These are phyloP conservation scores for Plicaturopsis crispa DNA, from an alignment of 768 basidiomycete species.

Conservation along the genomic window DNA sequence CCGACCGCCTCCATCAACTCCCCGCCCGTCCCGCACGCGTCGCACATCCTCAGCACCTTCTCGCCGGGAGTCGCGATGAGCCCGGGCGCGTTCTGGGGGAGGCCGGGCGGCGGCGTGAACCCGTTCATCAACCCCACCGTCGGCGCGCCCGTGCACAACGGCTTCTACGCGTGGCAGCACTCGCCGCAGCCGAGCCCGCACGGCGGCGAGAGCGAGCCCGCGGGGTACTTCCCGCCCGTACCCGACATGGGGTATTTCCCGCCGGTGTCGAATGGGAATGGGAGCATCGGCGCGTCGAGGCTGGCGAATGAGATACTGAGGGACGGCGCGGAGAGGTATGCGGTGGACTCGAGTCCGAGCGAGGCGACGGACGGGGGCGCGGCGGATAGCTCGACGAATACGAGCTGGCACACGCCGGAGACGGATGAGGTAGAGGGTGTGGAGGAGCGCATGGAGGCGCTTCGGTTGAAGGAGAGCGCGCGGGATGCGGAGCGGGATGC, in stretches of 20 bases:
- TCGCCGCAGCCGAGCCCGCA: constrained; percentile 24
- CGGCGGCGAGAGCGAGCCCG: constrained; percentile 13
- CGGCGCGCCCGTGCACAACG: constrained; percentile 45
- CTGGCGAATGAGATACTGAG: constrained; percentile 30
- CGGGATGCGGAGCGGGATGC: no score
- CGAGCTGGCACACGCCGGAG: no score
- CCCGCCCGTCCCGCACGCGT: constrained; percentile 8
- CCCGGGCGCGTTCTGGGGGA: constrained; percentile 71
- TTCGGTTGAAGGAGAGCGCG: no score
- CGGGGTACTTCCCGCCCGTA: constrained; percentile 37
- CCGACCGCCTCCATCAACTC: constrained; percentile 5
- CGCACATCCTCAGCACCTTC: constrained; percentile 34
- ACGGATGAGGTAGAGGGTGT: no score
- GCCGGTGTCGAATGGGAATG: constrained; percentile 9
- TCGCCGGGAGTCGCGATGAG: constrained; percentile 69
- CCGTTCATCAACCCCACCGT: constrained; percentile 52
- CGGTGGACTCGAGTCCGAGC: constrained; percentile 2
- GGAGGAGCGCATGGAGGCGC: no score
- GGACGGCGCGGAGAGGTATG: constrained; percentile 10
- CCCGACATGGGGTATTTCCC: constrained; percentile 27
- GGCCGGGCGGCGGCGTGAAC: constrained; percentile 32
- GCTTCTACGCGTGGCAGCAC: constrained; percentile 30
- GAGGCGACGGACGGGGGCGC: constrained; percentile 1
- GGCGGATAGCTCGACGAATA: no score
- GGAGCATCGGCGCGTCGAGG: constrained; percentile 8